Conservation (phyloP, 1,284 basidiomycete species). For the Naganishia albida region DNA sequence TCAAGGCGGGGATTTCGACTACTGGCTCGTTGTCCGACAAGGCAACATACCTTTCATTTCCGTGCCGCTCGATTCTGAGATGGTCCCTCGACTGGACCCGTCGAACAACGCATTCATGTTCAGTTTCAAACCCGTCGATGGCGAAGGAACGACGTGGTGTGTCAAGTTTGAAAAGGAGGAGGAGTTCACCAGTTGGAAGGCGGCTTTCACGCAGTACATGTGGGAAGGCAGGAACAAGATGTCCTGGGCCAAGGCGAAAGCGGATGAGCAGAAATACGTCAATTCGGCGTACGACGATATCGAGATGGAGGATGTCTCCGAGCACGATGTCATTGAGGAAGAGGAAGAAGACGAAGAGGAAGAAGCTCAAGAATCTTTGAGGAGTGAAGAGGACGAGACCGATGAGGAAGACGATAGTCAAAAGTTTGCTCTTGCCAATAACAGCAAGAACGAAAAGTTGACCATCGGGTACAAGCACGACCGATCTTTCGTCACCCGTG, state of each 20-base stretch:
- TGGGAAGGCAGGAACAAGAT: constrained; percentile 82
- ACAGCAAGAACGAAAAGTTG: constrained; percentile 81
- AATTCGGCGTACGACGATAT: constrained; percentile 75
- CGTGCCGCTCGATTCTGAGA: constrained; percentile 55
- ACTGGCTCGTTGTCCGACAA: constrained; percentile 53
- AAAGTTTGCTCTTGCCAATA: constrained; percentile 58
- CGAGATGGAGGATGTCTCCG: constrained; percentile 75
- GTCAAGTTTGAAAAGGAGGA: constrained; percentile 68
- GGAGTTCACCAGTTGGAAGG: constrained; percentile 66
- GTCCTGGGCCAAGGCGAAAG: constrained; percentile 78
- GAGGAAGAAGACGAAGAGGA: constrained; percentile 57
- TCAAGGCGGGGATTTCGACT: constrained; percentile 59
- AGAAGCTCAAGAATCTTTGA: constrained; percentile 46
- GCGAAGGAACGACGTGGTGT: constrained; percentile 75
- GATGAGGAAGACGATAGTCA: constrained; percentile 75
- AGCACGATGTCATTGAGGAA: constrained; percentile 57
- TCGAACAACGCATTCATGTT: constrained; percentile 67
- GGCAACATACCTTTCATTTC: constrained; percentile 50
- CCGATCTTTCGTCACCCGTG: constrained; percentile 91
- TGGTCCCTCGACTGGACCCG: constrained; percentile 62
- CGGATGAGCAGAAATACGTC: constrained; percentile 64
- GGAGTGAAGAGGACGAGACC: constrained; percentile 32
- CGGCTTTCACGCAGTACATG: constrained; percentile 67
- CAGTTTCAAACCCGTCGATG: constrained; percentile 58
- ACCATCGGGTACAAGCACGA: constrained; percentile 96